Base-by-base conservation (phyloP, 1,139 yeast species). In the Pichia sp. region DNA sequence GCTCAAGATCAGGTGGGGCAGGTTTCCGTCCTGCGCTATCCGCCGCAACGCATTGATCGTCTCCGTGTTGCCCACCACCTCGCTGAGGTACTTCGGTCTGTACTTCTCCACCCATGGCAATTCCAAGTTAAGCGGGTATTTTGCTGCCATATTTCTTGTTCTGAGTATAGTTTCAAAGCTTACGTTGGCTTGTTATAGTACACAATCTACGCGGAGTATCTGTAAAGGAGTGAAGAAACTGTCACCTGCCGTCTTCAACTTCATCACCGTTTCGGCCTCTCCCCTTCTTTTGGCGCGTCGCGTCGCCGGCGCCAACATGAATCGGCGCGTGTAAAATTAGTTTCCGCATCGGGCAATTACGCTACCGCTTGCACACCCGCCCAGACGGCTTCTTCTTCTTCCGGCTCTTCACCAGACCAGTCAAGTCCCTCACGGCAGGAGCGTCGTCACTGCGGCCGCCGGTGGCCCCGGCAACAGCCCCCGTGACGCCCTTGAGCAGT, bases 1-100 rank as follows among this genome's bases (percentile, higher is more conserved):
- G 13, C 95, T 85, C 47, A 93, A 87, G 64, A 93, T 90, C 81
- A 93, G 77, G 71, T 93, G 97, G 3, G 99, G 99, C 89, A 93
- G 87, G 70, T 93, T 93, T 38, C 99, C 99, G 67, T 92, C 97
- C 53, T 80, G 73, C 5, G 95, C 97, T 54, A 93, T 92, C 60
- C 89, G 80, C 63, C 86, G 82, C 56, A 93, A 77, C 50, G 98
- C 77, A 60, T 87, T 93, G 5, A 93, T 79, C 1, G 98, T 93
- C 60, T 92, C 98, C 57, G 81, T 85, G 64, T 93, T 95, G 10
- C 99, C 99, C 7, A 93, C 98, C 26, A 95, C 86, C 66, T 93
- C 98, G 47, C 82, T 81, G 40, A 93, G 75, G 41, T 75, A 71
- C 50, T 79, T 77, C 0, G 99, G 99, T 58, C 99, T 82, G 69